These are phyloP conservation scores for Naganishia vishniacii DNA, from an alignment of 768 basidiomycete genomes.

Conservation along the genomic window DNA sequence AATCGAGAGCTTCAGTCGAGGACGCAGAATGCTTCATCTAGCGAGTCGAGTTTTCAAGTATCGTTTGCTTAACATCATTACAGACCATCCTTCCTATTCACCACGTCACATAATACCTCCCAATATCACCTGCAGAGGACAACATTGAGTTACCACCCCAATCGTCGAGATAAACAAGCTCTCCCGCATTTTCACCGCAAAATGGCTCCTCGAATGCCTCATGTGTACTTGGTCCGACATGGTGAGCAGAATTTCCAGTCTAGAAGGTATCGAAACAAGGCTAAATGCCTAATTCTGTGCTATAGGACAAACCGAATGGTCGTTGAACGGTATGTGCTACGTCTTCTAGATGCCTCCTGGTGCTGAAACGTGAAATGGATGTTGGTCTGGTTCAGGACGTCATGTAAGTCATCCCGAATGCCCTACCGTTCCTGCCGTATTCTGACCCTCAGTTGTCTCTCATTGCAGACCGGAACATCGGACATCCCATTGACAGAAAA, in stretches of 20 bases:
- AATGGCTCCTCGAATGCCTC: constrained; percentile 54
- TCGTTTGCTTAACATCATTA: too few relatives aligned
- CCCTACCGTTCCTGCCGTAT: constrained; percentile 21
- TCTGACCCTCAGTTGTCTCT: constrained; percentile 13
- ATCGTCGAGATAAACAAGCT: too few relatives aligned
- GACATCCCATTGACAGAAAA: constrained; percentile 79
- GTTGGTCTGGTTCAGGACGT: constrained; percentile 6
- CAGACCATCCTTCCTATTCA: too few relatives aligned
- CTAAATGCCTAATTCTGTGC: background rate
- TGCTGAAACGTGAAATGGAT: constrained; percentile 1
- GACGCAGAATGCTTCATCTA: too few relatives aligned
- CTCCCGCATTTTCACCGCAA: too few relatives aligned
- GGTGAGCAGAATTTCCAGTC: constrained; percentile 52
- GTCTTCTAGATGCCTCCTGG: background rate
- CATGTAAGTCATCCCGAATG: constrained; percentile 7
- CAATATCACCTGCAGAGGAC: too few relatives aligned
- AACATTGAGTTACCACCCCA: too few relatives aligned
- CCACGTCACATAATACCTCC: too few relatives aligned
- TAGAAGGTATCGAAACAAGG: background rate
- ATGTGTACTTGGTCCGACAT: constrained; percentile 74
- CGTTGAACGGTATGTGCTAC: constrained; percentile 62
- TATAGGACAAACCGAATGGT: constrained; percentile 90
- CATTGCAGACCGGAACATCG: constrained; percentile 66
- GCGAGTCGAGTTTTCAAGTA: too few relatives aligned
- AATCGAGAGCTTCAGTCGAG: too few relatives aligned